Conservation (phyloP, 768 basidiomycete species). For the Kwoniella mangroviensis region DNA sequence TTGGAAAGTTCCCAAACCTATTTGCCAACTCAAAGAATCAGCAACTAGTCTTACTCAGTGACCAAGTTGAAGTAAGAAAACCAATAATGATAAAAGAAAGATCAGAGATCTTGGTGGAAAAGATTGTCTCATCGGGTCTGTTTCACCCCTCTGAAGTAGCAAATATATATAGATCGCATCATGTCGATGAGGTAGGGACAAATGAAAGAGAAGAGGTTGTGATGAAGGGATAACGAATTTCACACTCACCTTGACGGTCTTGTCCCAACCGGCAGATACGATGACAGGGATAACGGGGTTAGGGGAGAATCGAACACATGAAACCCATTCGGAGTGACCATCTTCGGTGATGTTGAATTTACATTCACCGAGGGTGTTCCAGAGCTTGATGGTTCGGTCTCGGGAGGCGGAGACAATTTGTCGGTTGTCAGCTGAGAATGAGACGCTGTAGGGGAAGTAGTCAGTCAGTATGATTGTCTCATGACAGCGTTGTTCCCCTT, state of each 20-base stretch:
- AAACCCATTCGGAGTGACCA: constrained; percentile 98
- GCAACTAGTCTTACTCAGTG: constrained; percentile 7
- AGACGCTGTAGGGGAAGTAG: constrained; percentile 64
- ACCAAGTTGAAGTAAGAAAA: constrained; percentile 59
- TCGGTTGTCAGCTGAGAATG: constrained; percentile 99
- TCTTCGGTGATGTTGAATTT: constrained; percentile 99
- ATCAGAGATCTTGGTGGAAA: constrained; percentile 84
- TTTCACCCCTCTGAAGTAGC: constrained; percentile 80
- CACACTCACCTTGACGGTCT: constrained; percentile 91
- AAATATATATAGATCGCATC: constrained; percentile 73
- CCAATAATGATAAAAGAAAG: constrained; percentile 40
- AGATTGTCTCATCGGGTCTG: constrained; percentile 72
- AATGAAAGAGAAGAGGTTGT: constrained; percentile 22
- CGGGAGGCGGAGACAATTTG: constrained; percentile 99
- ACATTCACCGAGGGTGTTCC: constrained; percentile 99
- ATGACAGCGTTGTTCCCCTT: background rate
- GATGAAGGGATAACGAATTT: background rate
- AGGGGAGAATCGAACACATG: constrained; percentile 98
- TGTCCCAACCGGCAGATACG: constrained; percentile 99
- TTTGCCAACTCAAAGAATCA: background rate
- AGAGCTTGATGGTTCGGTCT: constrained; percentile 96
- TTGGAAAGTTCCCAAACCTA: constrained; percentile 99
- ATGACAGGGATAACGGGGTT: constrained; percentile 97
- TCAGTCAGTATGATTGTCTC: background rate
- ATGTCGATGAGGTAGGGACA: constrained; percentile 40